These are phyloP conservation scores for Triadica sebifera DNA, from an alignment of 345 rosid species.

Conservation along the genomic window DNA sequence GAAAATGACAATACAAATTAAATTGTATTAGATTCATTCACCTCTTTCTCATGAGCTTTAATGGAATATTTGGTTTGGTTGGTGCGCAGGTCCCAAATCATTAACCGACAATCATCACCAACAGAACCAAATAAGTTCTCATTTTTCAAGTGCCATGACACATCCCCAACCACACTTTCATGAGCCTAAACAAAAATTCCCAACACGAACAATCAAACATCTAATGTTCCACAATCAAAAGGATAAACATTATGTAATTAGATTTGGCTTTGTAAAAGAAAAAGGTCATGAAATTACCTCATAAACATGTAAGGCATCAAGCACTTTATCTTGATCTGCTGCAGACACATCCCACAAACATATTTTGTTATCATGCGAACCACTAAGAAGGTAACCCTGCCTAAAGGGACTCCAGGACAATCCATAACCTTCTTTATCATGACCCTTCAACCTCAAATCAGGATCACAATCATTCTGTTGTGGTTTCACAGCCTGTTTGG, in stretches of 20 bases:
- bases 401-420: conserved; percentile 88
- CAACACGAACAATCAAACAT: conserved; percentile 17
- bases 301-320: conserved; percentile 60
- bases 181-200: conserved; percentile 54
- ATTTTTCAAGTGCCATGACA: conserved; percentile 85
- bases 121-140: conserved; percentile 83
- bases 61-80: conserved; percentile 58
- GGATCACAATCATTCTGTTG: conserved; percentile 58
- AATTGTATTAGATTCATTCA: conserved; percentile 15
- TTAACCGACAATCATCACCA: conserved; percentile 76
- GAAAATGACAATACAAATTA: neutral
- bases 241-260: no score
- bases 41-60: conserved; percentile 90
- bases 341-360: conserved; percentile 90
- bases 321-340: conserved; percentile 48
- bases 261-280: no score
- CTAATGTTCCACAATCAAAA: no score
- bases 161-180: conserved; percentile 72
- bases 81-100: conserved; percentile 86
- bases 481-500: conserved; percentile 51
- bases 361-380: conserved; percentile 76
- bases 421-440: conserved; percentile 89
- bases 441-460: conserved; percentile 82
- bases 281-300: conserved; percentile 45
- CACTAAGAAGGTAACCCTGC: conserved; percentile 84